Conservation (phyloP, 1,139 yeast species). For the Diutina siamensis region DNA sequence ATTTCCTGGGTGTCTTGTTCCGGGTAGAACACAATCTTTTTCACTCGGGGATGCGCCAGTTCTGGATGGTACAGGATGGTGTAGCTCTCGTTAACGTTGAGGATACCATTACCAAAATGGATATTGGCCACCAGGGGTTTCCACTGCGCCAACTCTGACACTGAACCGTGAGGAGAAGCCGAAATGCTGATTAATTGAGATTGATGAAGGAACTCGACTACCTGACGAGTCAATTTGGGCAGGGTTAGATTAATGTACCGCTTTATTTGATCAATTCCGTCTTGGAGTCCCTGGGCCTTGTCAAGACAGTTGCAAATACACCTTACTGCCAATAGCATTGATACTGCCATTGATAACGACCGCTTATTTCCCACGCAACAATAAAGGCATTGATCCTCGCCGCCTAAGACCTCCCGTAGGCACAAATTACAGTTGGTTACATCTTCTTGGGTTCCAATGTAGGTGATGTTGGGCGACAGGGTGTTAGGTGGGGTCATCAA, state of each 20-base stretch:
- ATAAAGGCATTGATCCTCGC: neutral
- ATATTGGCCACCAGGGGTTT: neutral
- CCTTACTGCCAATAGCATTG: neutral
- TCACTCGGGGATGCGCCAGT: neutral
- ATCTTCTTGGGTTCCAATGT: no score
- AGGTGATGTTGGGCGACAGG: neutral
- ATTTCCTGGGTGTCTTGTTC: neutral
- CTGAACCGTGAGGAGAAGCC: neutral
- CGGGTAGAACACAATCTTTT: neutral
- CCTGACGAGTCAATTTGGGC: neutral
- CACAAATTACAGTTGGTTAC: neutral
- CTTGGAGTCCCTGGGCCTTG: neutral
- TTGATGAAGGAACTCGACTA: neutral
- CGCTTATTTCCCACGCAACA: neutral
- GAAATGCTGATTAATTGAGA: neutral
- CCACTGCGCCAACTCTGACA: neutral
- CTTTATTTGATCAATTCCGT: neutral
- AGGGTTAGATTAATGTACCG: neutral
- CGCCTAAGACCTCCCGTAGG: neutral
- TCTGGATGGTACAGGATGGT: neutral
- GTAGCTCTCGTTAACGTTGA: neutral
- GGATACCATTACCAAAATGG: neutral
- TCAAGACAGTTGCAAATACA: neutral
- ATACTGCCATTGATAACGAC: neutral
- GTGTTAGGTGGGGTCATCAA: neutral